Percentiles rank a stretch among this genome's conserved stretches.
Evolutionary conservation across 208 protist genomes (phyloP).

Genomic region (Angomonas desouzai): DNA sequence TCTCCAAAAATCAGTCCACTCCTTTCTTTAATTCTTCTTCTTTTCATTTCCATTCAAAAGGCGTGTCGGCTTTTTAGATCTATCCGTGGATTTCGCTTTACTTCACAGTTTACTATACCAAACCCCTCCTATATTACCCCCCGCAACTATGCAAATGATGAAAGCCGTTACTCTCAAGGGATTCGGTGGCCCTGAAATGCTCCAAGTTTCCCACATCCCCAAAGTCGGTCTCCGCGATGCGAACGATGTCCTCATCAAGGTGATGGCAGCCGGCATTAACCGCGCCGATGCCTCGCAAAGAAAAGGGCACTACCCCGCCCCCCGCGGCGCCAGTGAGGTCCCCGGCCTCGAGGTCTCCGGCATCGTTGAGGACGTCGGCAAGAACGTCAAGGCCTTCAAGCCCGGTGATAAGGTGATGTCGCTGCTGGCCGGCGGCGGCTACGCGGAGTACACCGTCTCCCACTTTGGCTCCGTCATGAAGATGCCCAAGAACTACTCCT

Average conservation of each 20-base stretch:
- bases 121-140: not conserved
- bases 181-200: constrained; percentile 59
- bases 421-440: constrained; percentile 86
- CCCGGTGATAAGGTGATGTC: constrained; percentile 86
- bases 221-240: constrained; percentile 25
- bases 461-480: constrained; percentile 72
- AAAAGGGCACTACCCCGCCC: constrained; percentile 87
- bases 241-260: constrained; percentile 77
- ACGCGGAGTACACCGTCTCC: constrained; percentile 88
- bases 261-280: constrained; percentile 90
- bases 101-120: constrained; percentile 10
- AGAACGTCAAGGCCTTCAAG: constrained; percentile 57
- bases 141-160: constrained; percentile 29
- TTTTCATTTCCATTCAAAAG: not conserved
- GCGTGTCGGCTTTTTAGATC: not conserved
- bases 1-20: constrained; percentile 2
- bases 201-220: constrained; percentile 63
- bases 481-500: constrained; percentile 75
- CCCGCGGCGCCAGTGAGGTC: constrained; percentile 66
- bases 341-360: constrained; percentile 90
- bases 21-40: constrained; percentile 16
- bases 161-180: constrained; percentile 76
- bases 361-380: constrained; percentile 62
- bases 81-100: constrained; percentile 2
- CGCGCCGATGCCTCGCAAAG: constrained; percentile 81